Base-by-base conservation (phyloP, 2,329 filamentous ascomycete genomes). In the Penicillium sp. region DNA sequence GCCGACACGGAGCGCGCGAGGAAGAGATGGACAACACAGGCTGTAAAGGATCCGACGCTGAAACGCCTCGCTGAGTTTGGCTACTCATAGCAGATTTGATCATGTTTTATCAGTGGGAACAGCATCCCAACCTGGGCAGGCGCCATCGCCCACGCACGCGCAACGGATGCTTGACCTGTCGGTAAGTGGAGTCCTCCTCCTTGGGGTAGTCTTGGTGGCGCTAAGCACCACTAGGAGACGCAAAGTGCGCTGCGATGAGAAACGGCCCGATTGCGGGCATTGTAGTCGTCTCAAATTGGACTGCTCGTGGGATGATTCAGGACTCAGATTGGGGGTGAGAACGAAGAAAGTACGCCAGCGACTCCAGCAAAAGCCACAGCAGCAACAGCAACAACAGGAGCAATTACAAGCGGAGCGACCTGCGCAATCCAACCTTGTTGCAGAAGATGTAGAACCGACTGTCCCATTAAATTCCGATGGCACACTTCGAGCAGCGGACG, bases 71-170 rank as follows among this genome's bases (percentile, higher is more conserved):
- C 46, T 51, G 26, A 35, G 35, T 11, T 28, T 19, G 10, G 46
- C 26, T 16, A 14, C 49, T 42, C 51, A 37, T 52, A 30, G 49
- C 48, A 53, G 35, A 38, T 42, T 35, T 37, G 37, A 55, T 38
- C 22, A 62, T 62, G 56, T 62, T 59, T 26, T 37, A 61, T 51
- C 59, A 61, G 22, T 61, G 59, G 59, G 55, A 61, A 48, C 59
- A 61, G 25, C 55, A 58, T 33, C 55, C 59, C 6, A 46, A 61
- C 37, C 51, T 55, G 25, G 55, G 58, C 22, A 46, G 59, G 28
- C 59, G 59, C 8, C 42, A 55, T 46, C 59, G 59, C 51, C 59
- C 59, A 25, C 59, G 59, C 22, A 61, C 59, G 35, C 59, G 59
- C 14, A 61, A 61, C 52, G 59, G 58, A 43, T 61, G 59, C 55